A percentile compares a stretch with the other conserved stretches of the same genome.
These are phyloP conservation scores for Chlamydomonas incerta DNA, from an alignment of 139 green algal genomes.

Conservation along the genomic window DNA sequence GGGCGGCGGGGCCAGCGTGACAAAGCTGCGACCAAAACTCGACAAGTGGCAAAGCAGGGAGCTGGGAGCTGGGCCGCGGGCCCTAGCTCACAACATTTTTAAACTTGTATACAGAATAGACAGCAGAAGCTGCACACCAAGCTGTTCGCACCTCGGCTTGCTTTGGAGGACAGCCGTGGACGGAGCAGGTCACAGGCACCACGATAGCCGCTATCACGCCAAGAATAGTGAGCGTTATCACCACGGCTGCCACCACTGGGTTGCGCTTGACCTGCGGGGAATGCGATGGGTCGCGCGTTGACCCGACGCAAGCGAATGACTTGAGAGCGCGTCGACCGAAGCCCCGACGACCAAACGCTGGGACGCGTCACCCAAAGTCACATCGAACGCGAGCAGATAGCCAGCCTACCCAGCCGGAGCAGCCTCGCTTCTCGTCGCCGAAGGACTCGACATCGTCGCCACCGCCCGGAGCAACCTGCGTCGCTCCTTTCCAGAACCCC, in stretches of 20 bases:
- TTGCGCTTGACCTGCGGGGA: constrained; percentile 7
- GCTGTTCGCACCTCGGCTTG: not conserved
- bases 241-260: constrained; percentile 5
- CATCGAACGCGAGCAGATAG: too few relatives aligned
- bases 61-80: not conserved
- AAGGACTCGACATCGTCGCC: too few relatives aligned
- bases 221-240: constrained; percentile 4
- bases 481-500: too few relatives aligned
- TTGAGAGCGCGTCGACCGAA: not conserved
- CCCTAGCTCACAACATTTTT: too few relatives aligned
- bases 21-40: too few relatives aligned
- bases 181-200: constrained; percentile 14
- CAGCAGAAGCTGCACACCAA: too few relatives aligned
- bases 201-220: constrained; percentile 24
- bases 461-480: too few relatives aligned
- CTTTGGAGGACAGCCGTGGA: constrained; percentile 32
- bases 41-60: not conserved
- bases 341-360: not conserved
- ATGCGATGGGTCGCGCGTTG: not conserved
- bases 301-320: not conserved
- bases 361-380: too few relatives aligned
- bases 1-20: too few relatives aligned
- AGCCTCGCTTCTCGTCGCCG: not conserved
- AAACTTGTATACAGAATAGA: too few relatives aligned
- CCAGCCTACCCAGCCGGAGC: not conserved